These are phyloP conservation scores for Oryza nivara DNA, from an alignment of 176 grass and related monocot genomes.

Conservation along the genomic window DNA sequence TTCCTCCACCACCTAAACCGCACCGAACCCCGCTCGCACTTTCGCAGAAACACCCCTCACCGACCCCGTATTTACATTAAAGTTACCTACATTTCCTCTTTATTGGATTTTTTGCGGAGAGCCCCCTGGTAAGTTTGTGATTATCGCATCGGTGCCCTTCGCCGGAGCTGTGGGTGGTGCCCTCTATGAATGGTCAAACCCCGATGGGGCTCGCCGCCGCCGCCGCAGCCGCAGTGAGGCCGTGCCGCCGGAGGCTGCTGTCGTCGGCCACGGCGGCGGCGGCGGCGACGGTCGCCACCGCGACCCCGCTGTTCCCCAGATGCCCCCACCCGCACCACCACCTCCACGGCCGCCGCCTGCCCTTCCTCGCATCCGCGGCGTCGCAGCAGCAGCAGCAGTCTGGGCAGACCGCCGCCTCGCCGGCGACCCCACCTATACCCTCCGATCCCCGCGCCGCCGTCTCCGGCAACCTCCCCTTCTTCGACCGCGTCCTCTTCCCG, in stretches of 20 bases:
- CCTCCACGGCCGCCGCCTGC: conserved; percentile 31
- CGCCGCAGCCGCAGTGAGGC: conserved; percentile 57
- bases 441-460: conserved; percentile 41
- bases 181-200: conserved; percentile 59
- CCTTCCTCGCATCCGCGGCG: conserved; percentile 37
- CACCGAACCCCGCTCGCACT: background rate
- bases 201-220: conserved; percentile 70
- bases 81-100: background rate
- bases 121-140: background rate
- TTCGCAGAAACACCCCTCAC: conserved; percentile 20
- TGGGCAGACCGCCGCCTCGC: conserved; percentile 21
- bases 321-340: conserved; percentile 39
- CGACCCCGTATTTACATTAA: background rate
- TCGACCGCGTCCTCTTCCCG: conserved; percentile 53
- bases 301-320: conserved; percentile 52
- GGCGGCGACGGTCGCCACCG: conserved; percentile 16
- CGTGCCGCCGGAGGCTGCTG: conserved; percentile 61
- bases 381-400: conserved; percentile 53
- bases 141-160: conserved; percentile 31
- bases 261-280: conserved; percentile 34
- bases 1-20: background rate
- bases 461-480: conserved; percentile 51
- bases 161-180: conserved; percentile 29
- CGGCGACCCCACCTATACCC: conserved; percentile 16
- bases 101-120: background rate